Conservation (phyloP, 139 green algal species). For the Volvox africanus region DNA sequence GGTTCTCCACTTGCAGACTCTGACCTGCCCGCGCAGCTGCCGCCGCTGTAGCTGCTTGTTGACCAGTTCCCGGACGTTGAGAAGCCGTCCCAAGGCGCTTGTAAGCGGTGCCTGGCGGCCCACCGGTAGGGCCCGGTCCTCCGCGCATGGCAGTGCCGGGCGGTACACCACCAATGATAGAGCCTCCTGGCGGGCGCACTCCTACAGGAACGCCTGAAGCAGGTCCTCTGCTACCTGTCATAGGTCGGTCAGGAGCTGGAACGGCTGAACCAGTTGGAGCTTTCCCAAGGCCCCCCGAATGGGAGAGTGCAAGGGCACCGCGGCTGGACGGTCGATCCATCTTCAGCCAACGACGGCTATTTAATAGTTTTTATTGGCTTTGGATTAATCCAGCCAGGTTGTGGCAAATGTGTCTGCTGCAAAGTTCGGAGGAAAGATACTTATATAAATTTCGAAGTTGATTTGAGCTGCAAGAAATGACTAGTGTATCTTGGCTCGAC, state of each 20-base stretch:
- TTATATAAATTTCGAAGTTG: slow-evolving; percentile 32
- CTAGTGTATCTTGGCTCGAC: too few relatives aligned
- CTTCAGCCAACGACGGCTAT: neutral
- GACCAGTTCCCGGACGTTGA: slow-evolving; percentile 54
- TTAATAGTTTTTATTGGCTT: neutral
- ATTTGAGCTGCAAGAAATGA: neutral
- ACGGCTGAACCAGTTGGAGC: slow-evolving; percentile 52
- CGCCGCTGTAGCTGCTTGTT: slow-evolving; percentile 21
- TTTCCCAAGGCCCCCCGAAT: slow-evolving; percentile 45
- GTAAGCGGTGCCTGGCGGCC: slow-evolving; percentile 56
- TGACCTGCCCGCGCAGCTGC: slow-evolving; percentile 42
- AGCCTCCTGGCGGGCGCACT: slow-evolving; percentile 34
- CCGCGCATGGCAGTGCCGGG: slow-evolving; percentile 47
- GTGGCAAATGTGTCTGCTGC: neutral
- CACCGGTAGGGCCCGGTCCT: neutral
- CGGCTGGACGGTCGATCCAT: slow-evolving; percentile 60
- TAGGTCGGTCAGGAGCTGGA: slow-evolving; percentile 50
- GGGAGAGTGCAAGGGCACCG: slow-evolving; percentile 12
- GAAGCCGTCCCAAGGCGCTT: slow-evolving; percentile 58
- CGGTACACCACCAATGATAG: slow-evolving; percentile 38
- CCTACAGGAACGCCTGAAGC: neutral
- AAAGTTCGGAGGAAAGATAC: neutral
- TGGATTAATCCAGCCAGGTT: neutral
- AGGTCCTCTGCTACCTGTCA: slow-evolving; percentile 27
- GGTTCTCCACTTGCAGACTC: slow-evolving; percentile 56